Percentiles rank a stretch among this genome's conserved stretches.
Evolutionary conservation across 2,329 filamentous ascomycete genomes (phyloP).

Genomic region (Colletotrichum ledebouriae): DNA sequence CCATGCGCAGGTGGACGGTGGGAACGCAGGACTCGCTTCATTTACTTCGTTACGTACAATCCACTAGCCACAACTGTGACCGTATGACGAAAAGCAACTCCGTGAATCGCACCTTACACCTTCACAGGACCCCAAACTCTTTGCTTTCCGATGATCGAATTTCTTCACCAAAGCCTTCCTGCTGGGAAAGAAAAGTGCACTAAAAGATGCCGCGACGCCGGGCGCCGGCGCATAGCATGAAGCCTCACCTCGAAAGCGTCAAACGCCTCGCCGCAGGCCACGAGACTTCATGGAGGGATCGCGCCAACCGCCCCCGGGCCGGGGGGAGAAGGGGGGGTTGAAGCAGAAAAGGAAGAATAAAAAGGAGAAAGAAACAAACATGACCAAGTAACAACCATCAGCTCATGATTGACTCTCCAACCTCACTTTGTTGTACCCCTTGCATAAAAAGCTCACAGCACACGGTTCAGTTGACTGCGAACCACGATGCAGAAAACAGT

Average conservation of each 20-base stretch:
- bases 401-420: neutral
- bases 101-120: neutral
- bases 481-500: no score
- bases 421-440: neutral
- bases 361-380: no score
- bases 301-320: no score
- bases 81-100: neutral
- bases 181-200: no score
- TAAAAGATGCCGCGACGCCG: no score
- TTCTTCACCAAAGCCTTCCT: neutral
- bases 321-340: no score
- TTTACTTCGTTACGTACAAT: no score
- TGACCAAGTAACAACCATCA: neutral
- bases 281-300: constrained; percentile 3
- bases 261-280: constrained; percentile 21
- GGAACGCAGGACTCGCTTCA: no score
- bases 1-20: neutral
- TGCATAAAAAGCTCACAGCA: constrained; percentile 9
- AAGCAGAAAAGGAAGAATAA: neutral
- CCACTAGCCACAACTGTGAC: neutral
- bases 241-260: constrained; percentile 7
- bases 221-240: constrained; percentile 1
- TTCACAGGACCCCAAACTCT: constrained; percentile 6
- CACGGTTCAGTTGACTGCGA: constrained; percentile 6
- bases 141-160: constrained; percentile 3